phyloP scores from a whole-genome alignment of 2,329 filamentous ascomycete species.

The Sphaerostilbella broomeana region DNA sequence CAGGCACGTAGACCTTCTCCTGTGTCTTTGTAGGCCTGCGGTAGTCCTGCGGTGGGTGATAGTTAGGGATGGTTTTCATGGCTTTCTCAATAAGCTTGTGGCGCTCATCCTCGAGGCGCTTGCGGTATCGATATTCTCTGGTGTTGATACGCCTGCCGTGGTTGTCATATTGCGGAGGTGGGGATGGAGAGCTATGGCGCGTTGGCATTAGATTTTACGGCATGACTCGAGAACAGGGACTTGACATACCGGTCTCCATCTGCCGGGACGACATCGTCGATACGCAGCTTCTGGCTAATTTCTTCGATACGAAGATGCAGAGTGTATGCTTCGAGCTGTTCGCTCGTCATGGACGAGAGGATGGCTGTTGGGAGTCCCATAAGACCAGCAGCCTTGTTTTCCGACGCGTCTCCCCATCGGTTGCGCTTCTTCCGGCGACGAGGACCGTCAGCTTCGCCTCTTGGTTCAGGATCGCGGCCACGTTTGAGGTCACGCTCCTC shows the following conservation, averaged over 20 bases:
- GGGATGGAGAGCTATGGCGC: constrained; percentile 75
- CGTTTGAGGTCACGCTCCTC: constrained; percentile 61
- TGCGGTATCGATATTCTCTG: constrained; percentile 95
- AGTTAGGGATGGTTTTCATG: constrained; percentile 99
- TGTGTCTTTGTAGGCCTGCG: constrained; percentile 98
- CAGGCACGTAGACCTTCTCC: constrained; percentile 99
- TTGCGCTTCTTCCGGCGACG: constrained; percentile 97
- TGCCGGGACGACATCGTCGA: constrained; percentile 96
- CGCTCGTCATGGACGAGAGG: constrained; percentile 94
- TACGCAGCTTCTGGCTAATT: constrained; percentile 97
- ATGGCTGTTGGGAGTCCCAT: constrained; percentile 98
- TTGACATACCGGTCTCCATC: constrained; percentile 88
- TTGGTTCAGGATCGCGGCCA: constrained; percentile 82
- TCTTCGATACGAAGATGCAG: constrained; percentile 96
- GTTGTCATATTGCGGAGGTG: constrained; percentile 96
- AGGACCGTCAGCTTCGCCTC: constrained; percentile 64
- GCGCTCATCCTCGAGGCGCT: constrained; percentile 95
- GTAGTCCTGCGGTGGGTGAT: constrained; percentile 97
- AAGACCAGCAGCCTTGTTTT: constrained; percentile 96
- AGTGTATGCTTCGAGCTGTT: constrained; percentile 96
- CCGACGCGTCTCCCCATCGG: constrained; percentile 92
- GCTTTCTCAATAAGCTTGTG: constrained; percentile 98
- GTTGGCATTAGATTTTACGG: constrained; percentile 14
- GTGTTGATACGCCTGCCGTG: constrained; percentile 99
- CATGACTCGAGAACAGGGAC: neutral